Base-by-base conservation (phyloP, 441 rosid genomes). In the Metrosideros polymorpha region DNA sequence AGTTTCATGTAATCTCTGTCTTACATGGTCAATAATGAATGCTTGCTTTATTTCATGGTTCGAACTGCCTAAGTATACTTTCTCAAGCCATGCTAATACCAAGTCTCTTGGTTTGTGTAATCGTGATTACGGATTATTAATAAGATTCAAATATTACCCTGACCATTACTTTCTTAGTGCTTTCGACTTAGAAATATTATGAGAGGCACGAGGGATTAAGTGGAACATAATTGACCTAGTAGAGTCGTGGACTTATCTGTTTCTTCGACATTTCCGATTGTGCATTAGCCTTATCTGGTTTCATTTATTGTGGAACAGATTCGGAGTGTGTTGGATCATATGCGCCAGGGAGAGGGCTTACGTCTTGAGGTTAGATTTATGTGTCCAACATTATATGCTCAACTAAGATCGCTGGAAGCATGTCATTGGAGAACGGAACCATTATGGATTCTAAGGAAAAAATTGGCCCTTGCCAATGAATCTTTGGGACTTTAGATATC, bases 301-400 rank as follows among this genome's bases (percentile, higher is more conserved):
- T 54, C 61, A 39, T 83, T 77, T 56, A 35, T 79, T 88, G 53
- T 91, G 87, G 85, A 86, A 91, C 95, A 96, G 96, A 89, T 97
- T 85, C 96, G 96, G 82, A 92, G 86, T 91, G 92, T 94, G 89
- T 89, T 96, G 96, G 98, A 94, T 89, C 93, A 93, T 82, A 93
- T 97, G 97, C 98, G 95, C 32, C 91, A 98, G 91, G 95, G 96
- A n/a, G 96, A 97, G 89, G 91, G 90, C 91, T 90, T 97, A 91
- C 96, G 94, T 42, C 79, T 95, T 55, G 98, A 96, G 99, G 99
- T 97, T 84, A 85, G 89, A 14, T 30, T 88, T 71, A 30, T 35
- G 79, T 71, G 79, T 71, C 29, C 17, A 71, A 39, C 47, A 10
- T 71, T 6, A 22, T 71, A 39, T 39, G 79, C 79, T 49, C 39